phyloP scores from a whole-genome alignment of 2,329 filamentous ascomycete species.

The Ceratocystis cacaofunesta region DNA sequence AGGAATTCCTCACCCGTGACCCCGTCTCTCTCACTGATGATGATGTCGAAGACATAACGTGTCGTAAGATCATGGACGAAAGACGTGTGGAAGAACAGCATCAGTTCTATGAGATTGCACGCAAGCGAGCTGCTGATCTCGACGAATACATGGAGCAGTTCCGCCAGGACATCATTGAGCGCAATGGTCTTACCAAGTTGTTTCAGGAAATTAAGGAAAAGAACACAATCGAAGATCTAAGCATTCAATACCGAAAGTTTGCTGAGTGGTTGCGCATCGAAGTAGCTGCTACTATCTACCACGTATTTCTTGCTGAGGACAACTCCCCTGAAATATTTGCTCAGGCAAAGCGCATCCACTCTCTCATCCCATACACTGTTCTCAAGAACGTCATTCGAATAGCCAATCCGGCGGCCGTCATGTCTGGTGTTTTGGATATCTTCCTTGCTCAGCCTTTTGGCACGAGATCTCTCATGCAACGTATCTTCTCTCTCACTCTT shows the following conservation, averaged over 20 bases:
- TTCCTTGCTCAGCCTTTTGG: constrained; percentile 95
- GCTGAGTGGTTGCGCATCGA: constrained; percentile 97
- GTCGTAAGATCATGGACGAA: constrained; percentile 69
- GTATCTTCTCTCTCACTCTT: constrained; percentile 84
- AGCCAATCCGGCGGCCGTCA: constrained; percentile 89
- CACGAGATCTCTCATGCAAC: constrained; percentile 74
- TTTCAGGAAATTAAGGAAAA: constrained; percentile 91
- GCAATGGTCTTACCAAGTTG: constrained; percentile 75
- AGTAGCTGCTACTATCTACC: constrained; percentile 89
- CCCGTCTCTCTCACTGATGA: constrained; percentile 64
- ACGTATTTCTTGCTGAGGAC: constrained; percentile 92
- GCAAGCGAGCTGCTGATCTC: constrained; percentile 75
- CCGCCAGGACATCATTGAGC: constrained; percentile 50
- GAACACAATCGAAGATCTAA: constrained; percentile 71
- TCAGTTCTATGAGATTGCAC: constrained; percentile 88
- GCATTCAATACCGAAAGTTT: constrained; percentile 93
- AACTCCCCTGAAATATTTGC: constrained; percentile 94
- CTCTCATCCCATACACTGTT: constrained; percentile 78
- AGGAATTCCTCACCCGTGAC: constrained; percentile 65
- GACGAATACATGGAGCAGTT: constrained; percentile 97
- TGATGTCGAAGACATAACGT: constrained; percentile 66
- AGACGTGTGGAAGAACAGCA: constrained; percentile 84
- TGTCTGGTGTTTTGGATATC: constrained; percentile 87
- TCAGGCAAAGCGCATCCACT: constrained; percentile 87
- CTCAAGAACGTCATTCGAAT: constrained; percentile 96